A percentile compares a stretch with the other conserved stretches of the same genome.
Conservation (phyloP, 2,329 filamentous ascomycete species). For the Penicillium sp. region DNA sequence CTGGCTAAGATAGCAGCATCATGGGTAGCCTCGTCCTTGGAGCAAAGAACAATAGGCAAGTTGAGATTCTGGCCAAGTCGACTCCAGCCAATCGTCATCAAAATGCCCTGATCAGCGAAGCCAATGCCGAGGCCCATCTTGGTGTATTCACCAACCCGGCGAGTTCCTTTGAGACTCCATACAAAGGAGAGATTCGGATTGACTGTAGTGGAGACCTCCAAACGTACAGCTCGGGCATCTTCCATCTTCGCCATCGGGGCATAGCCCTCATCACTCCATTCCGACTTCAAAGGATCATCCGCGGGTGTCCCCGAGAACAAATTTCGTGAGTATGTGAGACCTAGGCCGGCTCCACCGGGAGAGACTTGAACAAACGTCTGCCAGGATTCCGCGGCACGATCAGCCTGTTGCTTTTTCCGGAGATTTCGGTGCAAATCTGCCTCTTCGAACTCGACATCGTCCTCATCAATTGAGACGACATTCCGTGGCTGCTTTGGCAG, state of each 20-base stretch:
- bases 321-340: slow-evolving; percentile 40
- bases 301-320: slow-evolving; percentile 40
- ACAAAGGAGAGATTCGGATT: slow-evolving; percentile 31
- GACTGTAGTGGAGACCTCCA: slow-evolving; percentile 36
- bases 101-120: slow-evolving; percentile 39
- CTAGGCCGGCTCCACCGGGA: slow-evolving; percentile 32
- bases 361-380: slow-evolving; percentile 33
- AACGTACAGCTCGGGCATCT: slow-evolving; percentile 36
- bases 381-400: slow-evolving; percentile 38
- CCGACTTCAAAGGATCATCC: slow-evolving; percentile 37
- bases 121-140: slow-evolving; percentile 44
- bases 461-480: slow-evolving; percentile 25
- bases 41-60: slow-evolving; percentile 43
- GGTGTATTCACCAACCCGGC: slow-evolving; percentile 41
- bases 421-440: slow-evolving; percentile 12
- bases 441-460: slow-evolving; percentile 28
- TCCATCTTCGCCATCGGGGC: slow-evolving; percentile 33
- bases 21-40: slow-evolving; percentile 35
- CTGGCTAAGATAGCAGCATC: slow-evolving; percentile 40
- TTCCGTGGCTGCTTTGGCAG: slow-evolving; percentile 24
- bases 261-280: slow-evolving; percentile 47
- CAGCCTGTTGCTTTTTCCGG: slow-evolving; percentile 21
- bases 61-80: slow-evolving; percentile 45
- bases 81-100: slow-evolving; percentile 44
- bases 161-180: slow-evolving; percentile 41